Percentiles rank a stretch among this genome's conserved stretches.
phyloP scores from a whole-genome alignment of 345 rosid genomes.

The Eucalyptus sp. region DNA sequence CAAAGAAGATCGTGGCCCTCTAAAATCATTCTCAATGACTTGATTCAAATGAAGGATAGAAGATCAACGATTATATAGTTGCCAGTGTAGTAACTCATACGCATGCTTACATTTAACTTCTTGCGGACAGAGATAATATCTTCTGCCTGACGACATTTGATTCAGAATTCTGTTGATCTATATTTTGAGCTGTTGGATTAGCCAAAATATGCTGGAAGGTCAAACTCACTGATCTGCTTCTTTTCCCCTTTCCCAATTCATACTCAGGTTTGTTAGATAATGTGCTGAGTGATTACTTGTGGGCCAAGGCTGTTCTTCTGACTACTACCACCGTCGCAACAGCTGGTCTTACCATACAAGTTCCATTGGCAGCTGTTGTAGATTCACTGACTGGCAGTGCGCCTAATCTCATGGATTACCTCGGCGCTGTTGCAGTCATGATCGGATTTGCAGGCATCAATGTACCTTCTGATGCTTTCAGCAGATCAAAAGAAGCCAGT shows the following conservation, averaged over 20 bases:
- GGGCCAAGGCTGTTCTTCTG: slow-evolving; percentile 92
- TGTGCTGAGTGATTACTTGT: slow-evolving; percentile 83
- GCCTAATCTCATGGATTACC: slow-evolving; percentile 53
- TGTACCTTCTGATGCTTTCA: slow-evolving; percentile 42
- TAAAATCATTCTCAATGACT: not conserved
- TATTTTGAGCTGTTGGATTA: not conserved
- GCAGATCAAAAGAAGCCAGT: slow-evolving; percentile 27
- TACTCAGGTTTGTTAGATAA: slow-evolving; percentile 74
- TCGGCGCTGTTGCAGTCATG: slow-evolving; percentile 86
- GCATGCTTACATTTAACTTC: not conserved
- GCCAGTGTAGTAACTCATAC: not conserved
- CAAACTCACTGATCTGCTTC: not conserved
- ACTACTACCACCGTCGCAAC: slow-evolving; percentile 93
- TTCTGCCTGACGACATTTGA: not conserved
- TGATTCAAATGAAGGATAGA: not conserved
- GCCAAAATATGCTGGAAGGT: not conserved
- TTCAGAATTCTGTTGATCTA: not conserved
- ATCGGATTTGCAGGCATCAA: slow-evolving; percentile 87
- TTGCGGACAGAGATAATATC: not conserved
- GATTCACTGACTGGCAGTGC: slow-evolving; percentile 65
- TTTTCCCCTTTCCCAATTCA: not conserved
- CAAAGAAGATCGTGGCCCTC: not conserved
- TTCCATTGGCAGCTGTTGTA: slow-evolving; percentile 84
- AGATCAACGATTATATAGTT: not conserved
- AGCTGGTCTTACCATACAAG: slow-evolving; percentile 92